Conservation (phyloP, 371 early-diverging fungal species). For the Sporodiniella umbellata region DNA sequence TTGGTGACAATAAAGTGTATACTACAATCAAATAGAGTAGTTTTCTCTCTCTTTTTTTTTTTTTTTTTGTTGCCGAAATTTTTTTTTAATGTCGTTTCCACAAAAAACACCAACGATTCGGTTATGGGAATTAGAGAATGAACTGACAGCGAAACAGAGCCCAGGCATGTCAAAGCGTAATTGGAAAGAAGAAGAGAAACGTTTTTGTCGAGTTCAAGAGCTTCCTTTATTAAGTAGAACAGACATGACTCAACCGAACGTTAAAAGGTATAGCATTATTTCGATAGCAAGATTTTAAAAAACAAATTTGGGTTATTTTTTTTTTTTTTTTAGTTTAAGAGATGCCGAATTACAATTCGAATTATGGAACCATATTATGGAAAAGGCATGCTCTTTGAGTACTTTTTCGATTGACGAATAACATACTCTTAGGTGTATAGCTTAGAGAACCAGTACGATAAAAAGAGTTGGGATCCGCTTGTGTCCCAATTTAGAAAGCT, state of each 20-base stretch:
- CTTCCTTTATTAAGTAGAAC: constrained; percentile 15
- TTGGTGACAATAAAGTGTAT: too few relatives aligned
- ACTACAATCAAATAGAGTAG: too few relatives aligned
- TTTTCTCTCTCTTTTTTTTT: not conserved
- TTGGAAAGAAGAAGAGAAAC: constrained; percentile 9
- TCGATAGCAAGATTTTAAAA: too few relatives aligned
- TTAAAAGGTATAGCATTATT: constrained; percentile 7
- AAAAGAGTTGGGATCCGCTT: constrained; percentile 13
- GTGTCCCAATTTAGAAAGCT: constrained; percentile 17
- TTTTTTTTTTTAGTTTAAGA: constrained; percentile 5
- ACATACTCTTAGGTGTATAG: not conserved
- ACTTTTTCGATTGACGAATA: too few relatives aligned
- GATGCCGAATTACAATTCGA: constrained; percentile 10
- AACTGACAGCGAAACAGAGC: not conserved
- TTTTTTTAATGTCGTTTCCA: not conserved
- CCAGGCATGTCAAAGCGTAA: constrained; percentile 1
- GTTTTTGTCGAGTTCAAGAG: constrained; percentile 1
- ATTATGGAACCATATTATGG: constrained; percentile 9
- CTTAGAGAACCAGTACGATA: not conserved
- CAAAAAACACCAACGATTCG: not conserved
- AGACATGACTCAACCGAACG: not conserved
- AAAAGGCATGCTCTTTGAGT: too few relatives aligned
- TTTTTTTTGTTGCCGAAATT: not conserved
- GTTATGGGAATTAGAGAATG: not conserved
- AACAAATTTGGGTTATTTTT: not conserved